Base-by-base conservation (phyloP, 257 asterid species). In the Salvia miltiorrhiza region DNA sequence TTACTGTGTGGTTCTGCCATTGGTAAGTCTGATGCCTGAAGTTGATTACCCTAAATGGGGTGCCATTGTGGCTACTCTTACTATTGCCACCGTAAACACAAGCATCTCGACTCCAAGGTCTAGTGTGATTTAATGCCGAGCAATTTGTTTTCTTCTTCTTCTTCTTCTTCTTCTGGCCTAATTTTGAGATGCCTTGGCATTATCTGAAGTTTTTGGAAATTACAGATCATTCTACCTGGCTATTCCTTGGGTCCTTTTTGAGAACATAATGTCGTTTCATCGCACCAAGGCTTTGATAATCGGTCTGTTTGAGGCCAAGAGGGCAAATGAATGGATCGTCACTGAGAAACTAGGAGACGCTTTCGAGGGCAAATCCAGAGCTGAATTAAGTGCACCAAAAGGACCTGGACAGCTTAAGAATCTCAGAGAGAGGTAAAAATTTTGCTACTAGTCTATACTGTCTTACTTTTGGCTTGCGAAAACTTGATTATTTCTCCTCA, bases 271-370 rank as follows among this genome's bases (percentile, higher is more conserved):
- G 97, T 77, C 93, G 5, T 80, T 87, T 45, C 97, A 90, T 65
- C 81, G 93, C 21, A 85, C 86, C 5, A 90, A 90, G 73, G 95
- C 84, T 13, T 70, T 85, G 6, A 32, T 90, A 65, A 79, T 83
- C 17, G 95, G 97, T 5, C 74, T 90, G 67, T 52, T 86, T 19
- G 91, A 85, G 72, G 74, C 84, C 1, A 79, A 83, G 72, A 72
- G 90, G 63, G 88, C 81, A 0, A 84, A 88, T 9, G 97, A 90
- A 63, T 90, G 97, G 97, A 83, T 90, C 5, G 97, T 90, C 54
- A 88, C 97, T 0, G 97, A 88, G 74, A 90, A 90, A 81, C 80
- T 69, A 3, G 97, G 95, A 52, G 91, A 86, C 26, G 83, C 81
- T 24, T 66, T 82, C 61, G 82, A 77, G 78, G 68, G 69, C 20